These are phyloP conservation scores for Neopestalotiopsis clavispora DNA, from an alignment of 2,329 filamentous ascomycete species.

Conservation along the genomic window DNA sequence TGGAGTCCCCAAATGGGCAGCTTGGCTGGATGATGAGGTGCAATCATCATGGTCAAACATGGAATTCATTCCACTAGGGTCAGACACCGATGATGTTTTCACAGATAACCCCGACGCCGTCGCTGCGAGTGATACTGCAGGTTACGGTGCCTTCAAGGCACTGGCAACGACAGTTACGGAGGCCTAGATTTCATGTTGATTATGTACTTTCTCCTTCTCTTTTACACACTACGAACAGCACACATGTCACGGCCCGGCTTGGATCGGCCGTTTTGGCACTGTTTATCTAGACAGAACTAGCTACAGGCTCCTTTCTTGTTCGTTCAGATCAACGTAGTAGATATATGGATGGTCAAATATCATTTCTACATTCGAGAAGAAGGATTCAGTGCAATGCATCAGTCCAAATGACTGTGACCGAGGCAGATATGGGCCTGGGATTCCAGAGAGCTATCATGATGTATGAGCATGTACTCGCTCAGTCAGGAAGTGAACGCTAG, in stretches of 20 bases:
- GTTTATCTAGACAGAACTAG: neutral
- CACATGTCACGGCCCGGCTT: neutral
- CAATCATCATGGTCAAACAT: slow-evolving; percentile 2
- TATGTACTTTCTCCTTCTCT: neutral
- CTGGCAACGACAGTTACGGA: neutral
- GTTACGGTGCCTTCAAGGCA: neutral
- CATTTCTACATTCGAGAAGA: too few relatives aligned
- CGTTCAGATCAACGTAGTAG: too few relatives aligned
- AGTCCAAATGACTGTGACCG: too few relatives aligned
- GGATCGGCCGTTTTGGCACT: neutral
- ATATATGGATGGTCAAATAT: too few relatives aligned
- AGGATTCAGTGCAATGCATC: too few relatives aligned
- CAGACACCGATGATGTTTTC: neutral
- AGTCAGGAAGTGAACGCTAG: too few relatives aligned
- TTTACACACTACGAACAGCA: neutral
- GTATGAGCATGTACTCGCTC: too few relatives aligned
- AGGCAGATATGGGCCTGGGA: too few relatives aligned
- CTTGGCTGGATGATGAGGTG: neutral
- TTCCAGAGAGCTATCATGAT: too few relatives aligned
- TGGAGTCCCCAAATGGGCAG: neutral
- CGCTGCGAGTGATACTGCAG: neutral
- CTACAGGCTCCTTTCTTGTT: too few relatives aligned
- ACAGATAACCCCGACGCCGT: neutral
- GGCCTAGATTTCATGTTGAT: too few relatives aligned
- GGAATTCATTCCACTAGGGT: neutral